phyloP scores from a whole-genome alignment of 202 grass and related monocot genomes.

The Panicum hallii region DNA sequence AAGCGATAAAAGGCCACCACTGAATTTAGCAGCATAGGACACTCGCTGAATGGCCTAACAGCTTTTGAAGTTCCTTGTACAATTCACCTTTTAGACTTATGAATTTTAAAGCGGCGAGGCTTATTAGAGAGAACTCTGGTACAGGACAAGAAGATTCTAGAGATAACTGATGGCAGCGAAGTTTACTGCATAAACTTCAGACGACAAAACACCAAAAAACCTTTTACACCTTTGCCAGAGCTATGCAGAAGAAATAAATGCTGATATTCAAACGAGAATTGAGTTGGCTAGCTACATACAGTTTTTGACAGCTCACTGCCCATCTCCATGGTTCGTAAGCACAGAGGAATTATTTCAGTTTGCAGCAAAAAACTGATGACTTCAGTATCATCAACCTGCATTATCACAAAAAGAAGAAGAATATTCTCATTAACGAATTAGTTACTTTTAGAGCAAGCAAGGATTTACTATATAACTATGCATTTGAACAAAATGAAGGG shows the following conservation, averaged over 20 bases:
- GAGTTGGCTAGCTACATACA: conserved; percentile 54
- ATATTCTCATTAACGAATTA: neutral
- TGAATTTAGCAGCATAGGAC: neutral
- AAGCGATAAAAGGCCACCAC: neutral
- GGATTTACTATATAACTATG: neutral
- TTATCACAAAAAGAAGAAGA: conserved; percentile 5
- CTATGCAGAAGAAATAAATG: conserved; percentile 43
- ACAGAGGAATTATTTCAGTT: conserved; percentile 99
- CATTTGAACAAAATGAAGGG: conserved; percentile 10
- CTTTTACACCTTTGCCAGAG: conserved; percentile 14
- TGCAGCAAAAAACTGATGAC: conserved; percentile 98
- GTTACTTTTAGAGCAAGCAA: neutral
- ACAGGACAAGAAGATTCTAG: conserved; percentile 21
- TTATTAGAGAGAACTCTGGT: conserved; percentile 3
- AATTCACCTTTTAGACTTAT: conserved; percentile 30
- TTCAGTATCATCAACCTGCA: conserved; percentile 96
- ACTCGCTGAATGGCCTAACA: neutral
- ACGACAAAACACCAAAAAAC: conserved; percentile 11
- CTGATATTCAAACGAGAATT: conserved; percentile 20
- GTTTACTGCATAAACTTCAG: conserved; percentile 16
- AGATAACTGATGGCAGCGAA: conserved; percentile 16
- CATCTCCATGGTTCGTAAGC: conserved; percentile 98
- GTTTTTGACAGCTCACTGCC: conserved; percentile 99
- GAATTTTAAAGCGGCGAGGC: neutral
- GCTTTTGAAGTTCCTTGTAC: neutral